These are phyloP conservation scores for Fusarium sp. DNA, from an alignment of 2,329 filamentous ascomycete genomes.

Conservation along the genomic window DNA sequence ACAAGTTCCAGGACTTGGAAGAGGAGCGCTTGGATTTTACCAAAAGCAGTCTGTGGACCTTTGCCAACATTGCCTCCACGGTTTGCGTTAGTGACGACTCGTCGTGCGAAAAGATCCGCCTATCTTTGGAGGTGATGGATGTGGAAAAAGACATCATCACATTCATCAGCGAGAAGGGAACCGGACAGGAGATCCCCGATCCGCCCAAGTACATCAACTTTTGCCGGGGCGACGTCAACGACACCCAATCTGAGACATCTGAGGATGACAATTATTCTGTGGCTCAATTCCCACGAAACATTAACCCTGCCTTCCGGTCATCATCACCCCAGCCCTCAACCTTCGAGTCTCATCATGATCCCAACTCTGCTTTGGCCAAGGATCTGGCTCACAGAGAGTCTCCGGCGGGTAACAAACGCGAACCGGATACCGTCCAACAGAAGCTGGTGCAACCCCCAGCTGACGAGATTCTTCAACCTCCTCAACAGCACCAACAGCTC, in stretches of 20 bases:
- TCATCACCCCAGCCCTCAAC: conserved; percentile 96
- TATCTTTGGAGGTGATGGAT: conserved; percentile 95
- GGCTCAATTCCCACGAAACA: conserved; percentile 93
- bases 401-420: conserved; percentile 62
- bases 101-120: conserved; percentile 94
- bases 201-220: conserved; percentile 99
- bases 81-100: conserved; percentile 98
- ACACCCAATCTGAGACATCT: conserved; percentile 85
- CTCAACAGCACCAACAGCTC: conserved; percentile 12
- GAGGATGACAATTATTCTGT: conserved; percentile 94
- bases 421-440: conserved; percentile 68
- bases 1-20: conserved; percentile 99
- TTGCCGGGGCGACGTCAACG: conserved; percentile 87
- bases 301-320: conserved; percentile 96
- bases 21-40: conserved; percentile 97
- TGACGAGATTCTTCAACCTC: conserved; percentile 43
- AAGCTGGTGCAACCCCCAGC: conserved; percentile 53
- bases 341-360: conserved; percentile 93
- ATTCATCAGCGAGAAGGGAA: conserved; percentile 92
- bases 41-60: conserved; percentile 98
- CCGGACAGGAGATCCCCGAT: conserved; percentile 97
- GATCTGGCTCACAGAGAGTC: conserved; percentile 75
- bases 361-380: conserved; percentile 79
- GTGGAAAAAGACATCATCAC: conserved; percentile 93
- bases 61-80: conserved; percentile 96